Percentiles rank a stretch among this genome's conserved stretches.
These are phyloP conservation scores for Vigna trinervia DNA, from an alignment of 306 rosid genomes.

Conservation along the genomic window DNA sequence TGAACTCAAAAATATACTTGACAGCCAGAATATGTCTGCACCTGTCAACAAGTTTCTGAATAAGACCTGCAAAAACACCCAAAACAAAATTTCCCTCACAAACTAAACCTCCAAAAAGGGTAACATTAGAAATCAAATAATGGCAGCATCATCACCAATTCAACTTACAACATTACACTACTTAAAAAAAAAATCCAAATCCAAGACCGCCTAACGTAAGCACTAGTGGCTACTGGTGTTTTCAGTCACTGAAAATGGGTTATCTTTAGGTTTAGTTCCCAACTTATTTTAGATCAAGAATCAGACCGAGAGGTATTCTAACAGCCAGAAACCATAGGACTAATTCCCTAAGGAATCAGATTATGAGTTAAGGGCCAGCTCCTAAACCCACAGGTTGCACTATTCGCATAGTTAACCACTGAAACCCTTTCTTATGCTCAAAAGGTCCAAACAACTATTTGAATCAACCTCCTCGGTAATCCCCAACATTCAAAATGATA, in stretches of 20 bases:
- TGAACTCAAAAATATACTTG: constrained; percentile 69
- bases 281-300: too few relatives aligned
- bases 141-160: background rate
- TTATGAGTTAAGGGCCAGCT: too few relatives aligned
- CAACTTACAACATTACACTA: constrained; percentile 25
- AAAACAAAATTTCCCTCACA: constrained; percentile 25
- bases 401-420: too few relatives aligned
- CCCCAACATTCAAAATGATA: too few relatives aligned
- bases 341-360: too few relatives aligned
- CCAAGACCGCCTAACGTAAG: background rate
- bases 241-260: background rate
- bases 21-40: constrained; percentile 74
- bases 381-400: too few relatives aligned
- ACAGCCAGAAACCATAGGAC: too few relatives aligned
- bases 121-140: constrained; percentile 34
- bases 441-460: too few relatives aligned
- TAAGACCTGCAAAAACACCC: constrained; percentile 61
- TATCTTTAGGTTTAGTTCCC: background rate
- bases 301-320: too few relatives aligned
- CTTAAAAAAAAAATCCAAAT: background rate
- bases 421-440: too few relatives aligned
- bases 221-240: background rate
- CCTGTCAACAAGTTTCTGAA: constrained; percentile 67
- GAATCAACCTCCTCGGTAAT: too few relatives aligned
- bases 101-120: constrained; percentile 37